A percentile compares a stretch with the other conserved stretches of the same genome.
Conservation (phyloP, 2,329 filamentous ascomycete genomes). For the Fonsecaea nubica region DNA sequence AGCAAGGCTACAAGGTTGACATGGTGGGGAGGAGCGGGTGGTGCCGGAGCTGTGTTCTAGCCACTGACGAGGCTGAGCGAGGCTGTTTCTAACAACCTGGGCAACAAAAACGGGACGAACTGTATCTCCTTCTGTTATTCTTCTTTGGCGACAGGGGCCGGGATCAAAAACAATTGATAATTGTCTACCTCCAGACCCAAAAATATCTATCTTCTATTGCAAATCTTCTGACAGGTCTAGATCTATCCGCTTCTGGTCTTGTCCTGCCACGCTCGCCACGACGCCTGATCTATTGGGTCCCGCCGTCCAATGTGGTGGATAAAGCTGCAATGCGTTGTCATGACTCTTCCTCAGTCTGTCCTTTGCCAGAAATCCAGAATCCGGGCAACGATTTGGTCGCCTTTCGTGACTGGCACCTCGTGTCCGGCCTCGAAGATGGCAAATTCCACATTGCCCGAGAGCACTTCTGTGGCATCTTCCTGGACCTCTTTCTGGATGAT, state of each 20-base stretch:
- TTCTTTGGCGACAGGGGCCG: neutral
- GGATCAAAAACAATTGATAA: neutral
- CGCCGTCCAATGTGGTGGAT: neutral
- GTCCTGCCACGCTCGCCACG: neutral
- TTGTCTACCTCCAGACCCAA: neutral
- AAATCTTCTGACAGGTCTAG: neutral
- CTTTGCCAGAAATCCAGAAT: constrained; percentile 53
- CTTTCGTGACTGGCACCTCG: constrained; percentile 70
- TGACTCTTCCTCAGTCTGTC: constrained; percentile 23
- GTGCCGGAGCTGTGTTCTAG: neutral
- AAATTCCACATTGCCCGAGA: constrained; percentile 67
- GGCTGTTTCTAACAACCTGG: neutral
- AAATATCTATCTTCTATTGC: constrained; percentile 3
- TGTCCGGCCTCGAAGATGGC: constrained; percentile 69
- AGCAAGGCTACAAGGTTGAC: neutral
- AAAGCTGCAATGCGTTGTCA: neutral
- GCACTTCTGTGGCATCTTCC: constrained; percentile 63
- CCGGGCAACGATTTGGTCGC: constrained; percentile 63
- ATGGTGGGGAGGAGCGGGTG: neutral
- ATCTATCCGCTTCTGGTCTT: neutral
- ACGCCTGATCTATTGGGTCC: neutral
- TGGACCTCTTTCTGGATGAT: constrained; percentile 69
- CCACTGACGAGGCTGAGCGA: constrained; percentile 4
- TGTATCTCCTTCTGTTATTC: neutral
- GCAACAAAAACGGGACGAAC: neutral